These are phyloP conservation scores for Tagetes erecta DNA, from an alignment of 129 eudicot genomes.

Conservation along the genomic window DNA sequence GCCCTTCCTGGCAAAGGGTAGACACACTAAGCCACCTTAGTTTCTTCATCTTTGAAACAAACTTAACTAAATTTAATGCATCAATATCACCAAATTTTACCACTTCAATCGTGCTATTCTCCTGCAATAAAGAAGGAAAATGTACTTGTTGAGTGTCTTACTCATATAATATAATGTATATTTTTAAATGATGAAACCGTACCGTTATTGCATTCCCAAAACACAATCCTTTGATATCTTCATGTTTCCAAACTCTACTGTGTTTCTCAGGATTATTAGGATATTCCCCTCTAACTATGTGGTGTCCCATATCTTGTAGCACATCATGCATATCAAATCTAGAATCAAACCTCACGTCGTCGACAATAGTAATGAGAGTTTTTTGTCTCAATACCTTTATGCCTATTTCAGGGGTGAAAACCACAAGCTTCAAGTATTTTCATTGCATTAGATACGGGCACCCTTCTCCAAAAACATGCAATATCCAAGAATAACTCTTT, in stretches of 20 bases:
- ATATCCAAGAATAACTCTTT: too few relatives aligned
- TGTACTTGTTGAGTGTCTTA: not conserved
- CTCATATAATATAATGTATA: not conserved
- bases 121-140: not conserved
- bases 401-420: not conserved
- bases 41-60: conserved; percentile 1
- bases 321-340: not conserved
- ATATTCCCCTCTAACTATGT: not conserved
- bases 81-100: not conserved
- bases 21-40: not conserved
- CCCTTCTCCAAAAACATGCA: too few relatives aligned
- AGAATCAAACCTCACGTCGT: not conserved
- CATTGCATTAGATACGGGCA: too few relatives aligned
- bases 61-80: not conserved
- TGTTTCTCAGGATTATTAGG: not conserved
- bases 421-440: not conserved
- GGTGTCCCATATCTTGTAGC: not conserved
- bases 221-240: not conserved
- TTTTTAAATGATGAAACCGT: not conserved
- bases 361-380: not conserved
- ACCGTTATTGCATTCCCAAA: not conserved
- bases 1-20: not conserved
- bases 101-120: not conserved
- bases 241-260: not conserved
- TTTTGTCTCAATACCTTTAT: not conserved